These are phyloP conservation scores for Pseudocercospora fuligena DNA, from an alignment of 2,329 filamentous ascomycete genomes.

Conservation along the genomic window DNA sequence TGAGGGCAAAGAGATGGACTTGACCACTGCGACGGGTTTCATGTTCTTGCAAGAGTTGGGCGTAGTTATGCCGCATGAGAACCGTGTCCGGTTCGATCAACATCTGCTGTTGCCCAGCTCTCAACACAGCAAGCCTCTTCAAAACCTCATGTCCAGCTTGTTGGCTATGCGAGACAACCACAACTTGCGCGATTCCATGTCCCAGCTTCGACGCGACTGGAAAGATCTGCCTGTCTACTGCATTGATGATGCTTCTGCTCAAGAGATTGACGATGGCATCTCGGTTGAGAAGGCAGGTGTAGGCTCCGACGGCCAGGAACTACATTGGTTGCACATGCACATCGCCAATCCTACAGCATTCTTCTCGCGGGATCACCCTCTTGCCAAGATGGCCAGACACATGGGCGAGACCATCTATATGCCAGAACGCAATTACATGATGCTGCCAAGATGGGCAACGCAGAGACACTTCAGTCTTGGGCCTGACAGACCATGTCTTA, in stretches of 20 bases:
- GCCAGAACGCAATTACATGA: constrained; percentile 60
- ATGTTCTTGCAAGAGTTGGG: constrained; percentile 78
- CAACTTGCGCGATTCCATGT: constrained; percentile 60
- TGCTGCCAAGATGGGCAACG: constrained; percentile 59
- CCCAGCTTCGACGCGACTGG: constrained; percentile 64
- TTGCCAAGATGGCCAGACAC: constrained; percentile 66
- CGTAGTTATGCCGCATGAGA: constrained; percentile 72
- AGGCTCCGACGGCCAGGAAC: constrained; percentile 40
- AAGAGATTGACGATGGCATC: constrained; percentile 79
- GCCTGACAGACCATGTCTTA: constrained; percentile 60
- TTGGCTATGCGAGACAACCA: constrained; percentile 36
- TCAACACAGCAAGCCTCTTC: constrained; percentile 50
- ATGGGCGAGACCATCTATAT: constrained; percentile 62
- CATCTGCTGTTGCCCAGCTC: constrained; percentile 57
- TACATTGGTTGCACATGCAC: constrained; percentile 79
- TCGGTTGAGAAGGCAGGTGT: constrained; percentile 63
- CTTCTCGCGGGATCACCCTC: constrained; percentile 62
- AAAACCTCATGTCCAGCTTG: constrained; percentile 45
- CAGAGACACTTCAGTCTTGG: constrained; percentile 60
- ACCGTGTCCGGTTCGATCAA: constrained; percentile 65
- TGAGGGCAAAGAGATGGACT: constrained; percentile 45
- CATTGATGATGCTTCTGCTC: constrained; percentile 69
- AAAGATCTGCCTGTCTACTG: constrained; percentile 67
- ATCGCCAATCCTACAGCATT: constrained; percentile 78
- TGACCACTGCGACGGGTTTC: constrained; percentile 53